Percentiles rank a stretch among this genome's conserved stretches.
These are phyloP conservation scores for Corylus avellana DNA, from an alignment of 306 rosid species.

Conservation along the genomic window DNA sequence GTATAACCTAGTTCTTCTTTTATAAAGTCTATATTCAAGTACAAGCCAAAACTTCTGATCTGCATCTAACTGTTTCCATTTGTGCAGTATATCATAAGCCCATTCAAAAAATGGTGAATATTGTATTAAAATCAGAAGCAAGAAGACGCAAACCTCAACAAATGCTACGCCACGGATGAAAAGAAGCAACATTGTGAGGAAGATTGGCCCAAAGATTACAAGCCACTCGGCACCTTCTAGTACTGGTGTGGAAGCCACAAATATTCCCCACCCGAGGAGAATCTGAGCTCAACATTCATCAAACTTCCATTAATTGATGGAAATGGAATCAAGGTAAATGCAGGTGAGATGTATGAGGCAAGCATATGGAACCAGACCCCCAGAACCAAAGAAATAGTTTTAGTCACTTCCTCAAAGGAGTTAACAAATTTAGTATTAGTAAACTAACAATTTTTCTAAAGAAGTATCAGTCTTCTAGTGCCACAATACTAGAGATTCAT, in stretches of 20 bases:
- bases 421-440: background rate
- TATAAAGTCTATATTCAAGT: conserved; percentile 64
- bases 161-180: conserved; percentile 88
- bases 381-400: background rate
- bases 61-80: conserved; percentile 66
- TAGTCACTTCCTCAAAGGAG: background rate
- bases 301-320: conserved; percentile 22
- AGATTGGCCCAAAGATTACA: conserved; percentile 78
- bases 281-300: conserved; percentile 54
- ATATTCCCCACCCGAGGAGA: conserved; percentile 96
- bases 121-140: conserved; percentile 25
- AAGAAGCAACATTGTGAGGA: conserved; percentile 87
- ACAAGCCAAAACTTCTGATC: conserved; percentile 87
- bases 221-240: conserved; percentile 84
- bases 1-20: conserved; percentile 70
- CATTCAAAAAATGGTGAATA: conserved; percentile 10
- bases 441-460: too few relatives aligned
- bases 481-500: too few relatives aligned
- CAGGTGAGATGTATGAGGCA: background rate
- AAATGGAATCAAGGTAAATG: background rate
- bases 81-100: conserved; percentile 27
- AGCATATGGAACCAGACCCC: background rate
- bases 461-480: too few relatives aligned
- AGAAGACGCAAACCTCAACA: conserved; percentile 75
- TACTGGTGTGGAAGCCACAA: conserved; percentile 77